Evolutionary conservation across 257 asterid species (phyloP).

Genomic region (Penstemon eatonii): DNA sequence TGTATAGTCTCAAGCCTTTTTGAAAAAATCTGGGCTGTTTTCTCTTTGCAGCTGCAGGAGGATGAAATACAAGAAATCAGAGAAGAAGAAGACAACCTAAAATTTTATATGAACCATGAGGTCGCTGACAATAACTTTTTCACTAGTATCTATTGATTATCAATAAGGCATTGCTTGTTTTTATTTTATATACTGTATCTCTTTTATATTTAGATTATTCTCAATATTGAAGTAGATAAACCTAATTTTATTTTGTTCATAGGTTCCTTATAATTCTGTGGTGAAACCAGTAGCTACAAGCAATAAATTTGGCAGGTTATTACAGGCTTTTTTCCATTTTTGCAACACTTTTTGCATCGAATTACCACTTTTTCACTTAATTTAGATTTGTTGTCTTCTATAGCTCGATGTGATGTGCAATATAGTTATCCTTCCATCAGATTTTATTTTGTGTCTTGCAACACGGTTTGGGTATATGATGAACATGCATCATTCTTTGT

Average conservation of each 20-base stretch:
- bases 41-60: slow-evolving; percentile 71
- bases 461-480: slow-evolving; percentile 17
- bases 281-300: slow-evolving; percentile 36
- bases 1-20: slow-evolving; percentile 14
- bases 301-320: slow-evolving; percentile 42
- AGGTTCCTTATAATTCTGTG: slow-evolving; percentile 46
- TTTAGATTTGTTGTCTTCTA: slow-evolving; percentile 14
- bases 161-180: not conserved
- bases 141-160: slow-evolving; percentile 6
- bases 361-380: slow-evolving; percentile 14
- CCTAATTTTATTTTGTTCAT: not conserved
- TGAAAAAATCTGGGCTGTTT: slow-evolving; percentile 28
- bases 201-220: slow-evolving; percentile 17
- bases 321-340: slow-evolving; percentile 6
- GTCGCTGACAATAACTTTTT: slow-evolving; percentile 36
- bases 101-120: slow-evolving; percentile 42
- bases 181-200: slow-evolving; percentile 3
- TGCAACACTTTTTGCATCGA: not conserved
- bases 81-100: slow-evolving; percentile 58
- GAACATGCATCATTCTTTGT: slow-evolving; percentile 14
- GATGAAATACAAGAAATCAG: slow-evolving; percentile 70
- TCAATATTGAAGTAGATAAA: not conserved
- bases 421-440: not conserved
- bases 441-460: not conserved
- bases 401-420: slow-evolving; percentile 17